Evolutionary conservation across 176 grass and related monocot species (phyloP).

Genomic region (Oryza glaberrima): DNA sequence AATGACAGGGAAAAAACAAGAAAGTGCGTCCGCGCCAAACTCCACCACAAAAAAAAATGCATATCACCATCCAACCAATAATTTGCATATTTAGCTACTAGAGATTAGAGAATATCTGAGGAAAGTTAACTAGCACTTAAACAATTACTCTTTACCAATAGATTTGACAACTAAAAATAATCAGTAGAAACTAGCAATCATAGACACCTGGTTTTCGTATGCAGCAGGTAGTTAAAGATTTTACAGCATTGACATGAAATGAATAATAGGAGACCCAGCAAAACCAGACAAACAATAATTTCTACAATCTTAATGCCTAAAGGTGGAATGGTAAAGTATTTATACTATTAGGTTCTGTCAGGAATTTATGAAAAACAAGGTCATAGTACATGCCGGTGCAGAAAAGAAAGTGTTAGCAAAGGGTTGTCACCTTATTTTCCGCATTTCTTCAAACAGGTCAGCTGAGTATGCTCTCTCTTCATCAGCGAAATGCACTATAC

Average conservation of each 20-base stretch:
- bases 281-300: background rate
- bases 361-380: conserved; percentile 3
- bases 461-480: conserved; percentile 79
- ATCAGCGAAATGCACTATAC: conserved; percentile 92
- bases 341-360: background rate
- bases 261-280: conserved; percentile 10
- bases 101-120: background rate
- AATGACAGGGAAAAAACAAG: conserved; percentile 2
- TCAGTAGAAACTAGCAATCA: conserved; percentile 10
- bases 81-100: conserved; percentile 31
- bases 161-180: conserved; percentile 16
- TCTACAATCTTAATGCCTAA: conserved; percentile 21
- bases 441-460: conserved; percentile 90
- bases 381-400: background rate
- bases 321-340: conserved; percentile 14
- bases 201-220: background rate
- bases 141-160: background rate
- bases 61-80: conserved; percentile 12
- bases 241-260: background rate
- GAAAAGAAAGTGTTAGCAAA: conserved; percentile 29
- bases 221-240: conserved; percentile 6
- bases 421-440: conserved; percentile 79
- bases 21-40: background rate
- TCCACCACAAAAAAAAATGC: background rate
- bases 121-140: conserved; percentile 12